phyloP scores from a whole-genome alignment of 2,329 filamentous ascomycete genomes.

The Aspergillus sp. region DNA sequence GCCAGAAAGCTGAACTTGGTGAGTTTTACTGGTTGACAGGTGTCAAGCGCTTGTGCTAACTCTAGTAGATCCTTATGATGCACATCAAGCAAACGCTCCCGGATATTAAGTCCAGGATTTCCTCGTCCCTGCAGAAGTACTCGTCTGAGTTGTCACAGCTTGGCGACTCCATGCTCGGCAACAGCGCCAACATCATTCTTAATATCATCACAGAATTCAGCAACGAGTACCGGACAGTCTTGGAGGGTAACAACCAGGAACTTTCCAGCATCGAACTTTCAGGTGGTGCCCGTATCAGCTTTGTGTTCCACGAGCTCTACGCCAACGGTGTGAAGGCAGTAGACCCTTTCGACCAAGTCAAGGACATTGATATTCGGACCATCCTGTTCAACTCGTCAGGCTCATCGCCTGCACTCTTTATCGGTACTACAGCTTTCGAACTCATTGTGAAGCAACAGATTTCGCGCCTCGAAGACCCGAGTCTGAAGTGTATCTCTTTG shows the following conservation, averaged over 20 bases:
- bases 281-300: conserved; percentile 95
- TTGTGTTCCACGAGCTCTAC: conserved; percentile 98
- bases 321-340: conserved; percentile 96
- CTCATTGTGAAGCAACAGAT: conserved; percentile 99
- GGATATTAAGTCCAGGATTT: conserved; percentile 96
- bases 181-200: conserved; percentile 92
- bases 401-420: conserved; percentile 92
- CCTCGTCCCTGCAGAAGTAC: conserved; percentile 93
- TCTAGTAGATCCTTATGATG: conserved; percentile 87
- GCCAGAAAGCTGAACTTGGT: conserved; percentile 92
- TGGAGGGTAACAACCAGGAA: conserved; percentile 96
- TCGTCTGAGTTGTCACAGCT: conserved; percentile 74
- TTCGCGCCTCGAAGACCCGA: conserved; percentile 91
- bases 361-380: conserved; percentile 95
- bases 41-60: conserved; percentile 23
- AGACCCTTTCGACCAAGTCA: conserved; percentile 95
- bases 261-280: conserved; percentile 92
- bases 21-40: background rate
- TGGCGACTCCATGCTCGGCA: conserved; percentile 92
- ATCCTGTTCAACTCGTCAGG: conserved; percentile 99
- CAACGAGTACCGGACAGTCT: conserved; percentile 92
- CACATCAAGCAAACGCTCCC: conserved; percentile 99
- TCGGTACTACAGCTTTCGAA: conserved; percentile 97
- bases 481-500: conserved; percentile 93
- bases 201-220: conserved; percentile 99